Percentiles rank a stretch among this genome's conserved stretches.
phyloP scores from a whole-genome alignment of 2,329 filamentous ascomycete species.

The Fusarium praegraminearum region DNA sequence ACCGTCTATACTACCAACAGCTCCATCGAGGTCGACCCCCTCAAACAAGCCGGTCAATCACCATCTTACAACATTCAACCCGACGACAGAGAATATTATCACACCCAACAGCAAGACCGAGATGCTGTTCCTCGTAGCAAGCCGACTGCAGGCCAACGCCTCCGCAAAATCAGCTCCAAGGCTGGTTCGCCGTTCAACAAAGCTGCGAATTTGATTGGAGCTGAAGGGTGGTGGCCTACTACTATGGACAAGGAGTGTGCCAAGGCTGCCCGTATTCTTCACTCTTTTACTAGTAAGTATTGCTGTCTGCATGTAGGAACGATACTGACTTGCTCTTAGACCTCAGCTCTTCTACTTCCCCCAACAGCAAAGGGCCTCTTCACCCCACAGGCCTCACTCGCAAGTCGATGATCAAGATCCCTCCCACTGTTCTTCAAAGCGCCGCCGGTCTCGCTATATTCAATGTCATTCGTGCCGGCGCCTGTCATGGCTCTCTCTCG shows the following conservation, averaged over 20 bases:
- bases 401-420: conserved; percentile 55
- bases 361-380: conserved; percentile 44
- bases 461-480: conserved; percentile 71
- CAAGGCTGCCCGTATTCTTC: conserved; percentile 79
- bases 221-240: conserved; percentile 82
- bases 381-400: conserved; percentile 51
- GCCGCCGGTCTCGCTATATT: conserved; percentile 72
- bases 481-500: conserved; percentile 67
- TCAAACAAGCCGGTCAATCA: conserved; percentile 42
- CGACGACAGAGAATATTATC: conserved; percentile 14
- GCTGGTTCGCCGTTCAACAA: conserved; percentile 75
- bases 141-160: conserved; percentile 64
- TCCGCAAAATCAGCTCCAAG: conserved; percentile 75
- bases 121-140: conserved; percentile 37
- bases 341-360: conserved; percentile 37
- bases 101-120: conserved; percentile 15
- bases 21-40: conserved; percentile 39
- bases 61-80: conserved; percentile 37
- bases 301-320: not conserved
- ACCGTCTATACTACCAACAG: conserved; percentile 27
- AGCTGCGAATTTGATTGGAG: conserved; percentile 75
- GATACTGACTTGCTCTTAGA: conserved; percentile 31
- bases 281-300: conserved; percentile 74
- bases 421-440: conserved; percentile 62
- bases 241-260: conserved; percentile 79